Conservation (phyloP, 1,284 basidiomycete genomes). For the Trichosporon sp. region DNA sequence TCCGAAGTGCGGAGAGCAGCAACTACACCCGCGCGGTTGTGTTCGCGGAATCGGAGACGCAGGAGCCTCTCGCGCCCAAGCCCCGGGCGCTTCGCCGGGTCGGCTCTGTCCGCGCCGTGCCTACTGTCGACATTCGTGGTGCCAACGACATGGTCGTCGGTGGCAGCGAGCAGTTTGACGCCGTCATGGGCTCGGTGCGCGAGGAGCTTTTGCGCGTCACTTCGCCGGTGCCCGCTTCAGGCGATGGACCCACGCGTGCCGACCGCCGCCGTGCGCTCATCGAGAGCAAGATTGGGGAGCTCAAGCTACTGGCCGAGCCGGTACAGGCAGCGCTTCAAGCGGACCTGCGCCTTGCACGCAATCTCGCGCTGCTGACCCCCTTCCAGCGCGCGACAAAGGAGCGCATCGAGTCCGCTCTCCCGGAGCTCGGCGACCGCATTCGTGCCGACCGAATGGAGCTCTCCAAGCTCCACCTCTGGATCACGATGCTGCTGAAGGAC, state of each 20-base stretch:
- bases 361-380: slow-evolving; percentile 81
- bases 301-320: slow-evolving; percentile 63
- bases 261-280: slow-evolving; percentile 31
- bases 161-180: slow-evolving; percentile 61
- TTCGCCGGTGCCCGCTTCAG: slow-evolving; percentile 9
- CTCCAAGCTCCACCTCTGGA: slow-evolving; percentile 71
- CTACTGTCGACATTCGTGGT: slow-evolving; percentile 42
- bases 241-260: slow-evolving; percentile 24
- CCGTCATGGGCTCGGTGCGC: slow-evolving; percentile 82
- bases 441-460: slow-evolving; percentile 71
- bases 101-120: slow-evolving; percentile 27
- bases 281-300: slow-evolving; percentile 28
- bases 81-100: slow-evolving; percentile 26
- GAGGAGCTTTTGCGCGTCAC: slow-evolving; percentile 63
- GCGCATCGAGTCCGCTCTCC: slow-evolving; percentile 67
- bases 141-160: slow-evolving; percentile 44
- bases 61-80: not conserved
- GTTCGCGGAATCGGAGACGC: not conserved
- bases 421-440: slow-evolving; percentile 68
- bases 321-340: slow-evolving; percentile 69
- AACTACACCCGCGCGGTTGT: slow-evolving; percentile 9
- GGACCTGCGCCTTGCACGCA: slow-evolving; percentile 73
- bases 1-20: not conserved
- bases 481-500: slow-evolving; percentile 72
- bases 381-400: slow-evolving; percentile 82